These are phyloP conservation scores for Trifolium dubium DNA, from an alignment of 306 rosid genomes.

Conservation along the genomic window DNA sequence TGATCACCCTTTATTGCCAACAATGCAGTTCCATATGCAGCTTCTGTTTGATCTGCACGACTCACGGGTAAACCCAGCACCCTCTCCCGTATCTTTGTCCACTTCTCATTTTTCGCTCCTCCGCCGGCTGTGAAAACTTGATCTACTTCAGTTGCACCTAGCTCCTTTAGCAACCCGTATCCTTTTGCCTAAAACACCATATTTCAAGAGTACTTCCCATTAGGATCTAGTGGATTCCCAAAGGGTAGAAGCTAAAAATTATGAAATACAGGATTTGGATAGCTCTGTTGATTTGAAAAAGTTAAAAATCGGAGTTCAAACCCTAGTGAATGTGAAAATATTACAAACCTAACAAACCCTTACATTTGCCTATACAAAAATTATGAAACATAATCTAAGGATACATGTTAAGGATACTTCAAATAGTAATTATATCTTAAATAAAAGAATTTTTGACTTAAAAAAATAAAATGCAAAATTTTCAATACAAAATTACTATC, in stretches of 20 bases:
- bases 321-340: background rate
- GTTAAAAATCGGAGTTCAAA: background rate
- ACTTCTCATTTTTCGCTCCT: slow-evolving; percentile 78
- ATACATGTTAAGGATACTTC: too few relatives aligned
- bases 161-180: slow-evolving; percentile 67
- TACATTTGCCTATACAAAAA: background rate
- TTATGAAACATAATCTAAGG: background rate
- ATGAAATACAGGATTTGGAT: background rate
- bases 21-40: slow-evolving; percentile 92
- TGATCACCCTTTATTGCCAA: slow-evolving; percentile 72
- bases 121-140: slow-evolving; percentile 87
- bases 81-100: slow-evolving; percentile 83
- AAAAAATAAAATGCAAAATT: too few relatives aligned
- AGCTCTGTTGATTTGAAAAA: background rate
- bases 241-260: background rate
- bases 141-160: slow-evolving; percentile 77
- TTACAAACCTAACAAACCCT: background rate
- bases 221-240: slow-evolving; percentile 16
- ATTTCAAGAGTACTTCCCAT: slow-evolving; percentile 31
- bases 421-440: too few relatives aligned
- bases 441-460: too few relatives aligned
- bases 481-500: too few relatives aligned
- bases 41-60: slow-evolving; percentile 75
- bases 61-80: slow-evolving; percentile 80
- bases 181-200: slow-evolving; percentile 67